These are phyloP conservation scores for Rutstroemia sp. DNA, from an alignment of 2,329 filamentous ascomycete species.

Conservation along the genomic window DNA sequence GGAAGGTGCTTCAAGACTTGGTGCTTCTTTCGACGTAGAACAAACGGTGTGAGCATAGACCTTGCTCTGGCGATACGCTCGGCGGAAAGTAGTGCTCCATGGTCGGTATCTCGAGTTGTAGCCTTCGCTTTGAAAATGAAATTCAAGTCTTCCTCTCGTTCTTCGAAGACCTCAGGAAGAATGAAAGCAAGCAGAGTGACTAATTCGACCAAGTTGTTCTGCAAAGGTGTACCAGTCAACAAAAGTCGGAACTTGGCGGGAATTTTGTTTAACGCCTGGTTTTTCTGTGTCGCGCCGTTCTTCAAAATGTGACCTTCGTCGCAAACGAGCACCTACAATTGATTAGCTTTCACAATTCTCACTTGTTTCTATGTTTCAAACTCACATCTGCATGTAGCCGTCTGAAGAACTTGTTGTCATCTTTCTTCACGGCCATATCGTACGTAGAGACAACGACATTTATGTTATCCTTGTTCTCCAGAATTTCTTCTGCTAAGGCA, in stretches of 20 bases:
- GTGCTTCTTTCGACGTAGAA: slow-evolving; percentile 85
- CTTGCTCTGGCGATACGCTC: slow-evolving; percentile 82
- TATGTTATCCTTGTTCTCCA: slow-evolving; percentile 58
- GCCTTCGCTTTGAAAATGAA: slow-evolving; percentile 90
- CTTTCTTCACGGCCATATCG: slow-evolving; percentile 49
- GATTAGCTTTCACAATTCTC: slow-evolving; percentile 11
- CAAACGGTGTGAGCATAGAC: slow-evolving; percentile 91
- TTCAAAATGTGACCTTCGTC: slow-evolving; percentile 94
- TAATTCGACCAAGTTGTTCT: slow-evolving; percentile 91
- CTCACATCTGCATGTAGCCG: slow-evolving; percentile 44
- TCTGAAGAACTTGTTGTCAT: slow-evolving; percentile 57
- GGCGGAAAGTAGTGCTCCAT: slow-evolving; percentile 77
- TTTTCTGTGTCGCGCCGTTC: slow-evolving; percentile 76
- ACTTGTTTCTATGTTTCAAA: background rate
- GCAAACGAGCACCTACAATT: slow-evolving; percentile 50
- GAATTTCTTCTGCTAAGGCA: slow-evolving; percentile 57
- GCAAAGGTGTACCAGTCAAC: slow-evolving; percentile 82
- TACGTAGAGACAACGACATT: slow-evolving; percentile 69
- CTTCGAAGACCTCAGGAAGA: slow-evolving; percentile 74
- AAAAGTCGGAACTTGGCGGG: slow-evolving; percentile 77
- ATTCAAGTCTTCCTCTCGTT: slow-evolving; percentile 70
- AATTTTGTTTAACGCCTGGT: slow-evolving; percentile 71
- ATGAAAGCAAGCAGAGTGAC: slow-evolving; percentile 90
- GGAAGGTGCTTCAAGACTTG: slow-evolving; percentile 85
- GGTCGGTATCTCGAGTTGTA: slow-evolving; percentile 68